Evolutionary conservation across 2,329 filamentous ascomycete genomes (phyloP), one percentile per base, ranked within the genome.

Genomic region (Colletotrichum tabaci): DNA sequence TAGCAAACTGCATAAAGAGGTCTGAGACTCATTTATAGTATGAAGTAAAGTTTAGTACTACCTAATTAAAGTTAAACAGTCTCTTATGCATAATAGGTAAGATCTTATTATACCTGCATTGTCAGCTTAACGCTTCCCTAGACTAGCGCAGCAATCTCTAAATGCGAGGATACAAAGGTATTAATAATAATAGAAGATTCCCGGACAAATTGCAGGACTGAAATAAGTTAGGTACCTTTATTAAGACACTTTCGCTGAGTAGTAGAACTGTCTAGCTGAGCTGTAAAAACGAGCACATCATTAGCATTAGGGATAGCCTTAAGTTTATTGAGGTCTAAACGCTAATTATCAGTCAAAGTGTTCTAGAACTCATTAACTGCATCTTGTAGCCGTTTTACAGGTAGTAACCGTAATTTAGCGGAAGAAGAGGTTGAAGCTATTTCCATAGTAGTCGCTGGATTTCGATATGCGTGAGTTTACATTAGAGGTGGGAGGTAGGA

Each of bases 91-190:
- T 49, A 18, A 23, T 8, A 12, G 18, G n/a, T 1, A 12, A 21
- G 18, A 23, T 23, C 4, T 23, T 23, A 3, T 30, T n/a, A 13
- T 21, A 49, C 47, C n/a, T 49, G 47, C n/a, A 49, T 49, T 16
- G 47, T 49, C 47, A 49, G 47, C n/a, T 49, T 49, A 7, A 49
- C 47, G 47, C 47, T 49, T 23, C 47, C 47, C 47, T n/a, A 49
- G 47, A 49, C n/a, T n/a, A 49, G 47, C 8, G 47, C 47, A 21
- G 47, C 47, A 23, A 49, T 21, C n/a, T 49, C 47, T 23, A n/a
- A n/a, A 12, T 49, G n/a, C 47, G 47, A 49, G 12, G 47, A 49
- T 18, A 49, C n/a, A n/a, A 49, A 49, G n/a, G 47, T 49, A 21
- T 49, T n/a, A 21, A 49, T 49, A 3, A 49, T n/a, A 21, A n/a